A percentile compares a stretch with the other conserved stretches of the same genome.
Conservation (phyloP, 2,329 filamentous ascomycete genomes). For the Curvularia spicifera region DNA sequence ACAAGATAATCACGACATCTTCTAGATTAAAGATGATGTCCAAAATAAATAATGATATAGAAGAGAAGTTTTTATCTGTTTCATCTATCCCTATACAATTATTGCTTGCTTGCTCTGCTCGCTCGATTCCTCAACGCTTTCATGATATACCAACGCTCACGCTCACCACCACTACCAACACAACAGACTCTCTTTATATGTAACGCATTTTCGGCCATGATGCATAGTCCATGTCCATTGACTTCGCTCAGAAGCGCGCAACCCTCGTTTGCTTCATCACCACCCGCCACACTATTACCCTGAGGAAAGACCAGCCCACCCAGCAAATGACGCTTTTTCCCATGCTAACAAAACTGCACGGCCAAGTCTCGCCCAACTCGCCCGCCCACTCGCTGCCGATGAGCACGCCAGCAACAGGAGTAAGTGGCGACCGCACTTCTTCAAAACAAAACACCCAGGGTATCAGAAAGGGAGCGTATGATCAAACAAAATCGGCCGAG, state of each 20-base stretch:
- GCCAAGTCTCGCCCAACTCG: not conserved
- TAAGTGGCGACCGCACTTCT: constrained; percentile 14
- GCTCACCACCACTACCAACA: constrained; percentile 1
- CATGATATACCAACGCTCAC: not conserved
- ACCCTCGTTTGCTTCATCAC: not conserved
- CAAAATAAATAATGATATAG: not conserved
- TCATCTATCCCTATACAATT: constrained; percentile 20
- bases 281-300: not conserved
- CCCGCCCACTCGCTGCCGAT: constrained; percentile 4
- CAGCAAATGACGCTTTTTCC: constrained; percentile 9
- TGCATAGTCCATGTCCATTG: constrained; percentile 5
- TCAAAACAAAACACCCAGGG: constrained; percentile 20
- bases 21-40: too few relatives aligned
- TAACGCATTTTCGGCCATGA: not conserved
- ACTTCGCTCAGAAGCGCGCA: constrained; percentile 6
- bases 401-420: constrained; percentile 14
- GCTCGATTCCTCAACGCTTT: not conserved
- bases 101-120: constrained; percentile 2
- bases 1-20: too few relatives aligned
- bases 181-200: constrained; percentile 2
- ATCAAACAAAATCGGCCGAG: constrained; percentile 79
- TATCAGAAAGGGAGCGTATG: constrained; percentile 16
- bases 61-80: constrained; percentile 5
- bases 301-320: not conserved
- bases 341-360: constrained; percentile 7